phyloP scores from a whole-genome alignment of 805 yeast species.

The Kodamaea fukazawae region DNA sequence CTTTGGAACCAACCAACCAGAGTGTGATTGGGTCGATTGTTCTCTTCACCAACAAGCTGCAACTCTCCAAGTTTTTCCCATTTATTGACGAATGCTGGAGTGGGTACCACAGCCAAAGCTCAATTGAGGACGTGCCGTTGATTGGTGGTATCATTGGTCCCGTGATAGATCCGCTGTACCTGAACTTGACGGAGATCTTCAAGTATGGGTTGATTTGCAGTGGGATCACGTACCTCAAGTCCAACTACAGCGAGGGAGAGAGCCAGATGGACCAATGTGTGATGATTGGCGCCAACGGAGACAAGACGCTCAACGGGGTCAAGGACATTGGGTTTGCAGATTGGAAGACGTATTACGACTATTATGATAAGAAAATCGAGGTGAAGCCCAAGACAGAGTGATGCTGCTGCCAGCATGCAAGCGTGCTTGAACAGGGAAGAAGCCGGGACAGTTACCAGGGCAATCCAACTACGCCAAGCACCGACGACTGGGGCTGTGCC shows the following conservation, averaged over 20 bases:
- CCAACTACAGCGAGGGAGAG: constrained; percentile 25
- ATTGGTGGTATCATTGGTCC: constrained; percentile 55
- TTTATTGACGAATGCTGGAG: constrained; percentile 43
- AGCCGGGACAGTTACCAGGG: no score
- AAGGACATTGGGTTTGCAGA: constrained; percentile 42
- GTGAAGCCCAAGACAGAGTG: background rate
- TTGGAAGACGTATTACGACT: constrained; percentile 38
- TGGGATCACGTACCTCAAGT: constrained; percentile 47
- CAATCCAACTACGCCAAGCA: no score
- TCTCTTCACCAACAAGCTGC: constrained; percentile 45
- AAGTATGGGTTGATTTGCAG: constrained; percentile 57
- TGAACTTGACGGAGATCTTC: constrained; percentile 52
- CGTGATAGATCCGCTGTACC: constrained; percentile 51
- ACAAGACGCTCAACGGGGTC: constrained; percentile 32
- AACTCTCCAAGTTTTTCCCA: constrained; percentile 48
- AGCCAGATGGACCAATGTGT: constrained; percentile 31
- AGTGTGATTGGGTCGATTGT: constrained; percentile 52
- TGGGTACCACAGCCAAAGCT: constrained; percentile 9
- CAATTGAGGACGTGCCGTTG: constrained; percentile 12
- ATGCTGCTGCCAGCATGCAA: no score
- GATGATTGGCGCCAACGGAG: constrained; percentile 37
- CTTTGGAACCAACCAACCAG: constrained; percentile 51
- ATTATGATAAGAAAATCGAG: constrained; percentile 20
- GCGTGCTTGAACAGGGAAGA: no score
- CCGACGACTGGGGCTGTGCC: no score